A percentile compares a stretch with the other conserved stretches of the same genome.
phyloP scores from a whole-genome alignment of 139 green algal species.

The Asterochloris sp. region DNA sequence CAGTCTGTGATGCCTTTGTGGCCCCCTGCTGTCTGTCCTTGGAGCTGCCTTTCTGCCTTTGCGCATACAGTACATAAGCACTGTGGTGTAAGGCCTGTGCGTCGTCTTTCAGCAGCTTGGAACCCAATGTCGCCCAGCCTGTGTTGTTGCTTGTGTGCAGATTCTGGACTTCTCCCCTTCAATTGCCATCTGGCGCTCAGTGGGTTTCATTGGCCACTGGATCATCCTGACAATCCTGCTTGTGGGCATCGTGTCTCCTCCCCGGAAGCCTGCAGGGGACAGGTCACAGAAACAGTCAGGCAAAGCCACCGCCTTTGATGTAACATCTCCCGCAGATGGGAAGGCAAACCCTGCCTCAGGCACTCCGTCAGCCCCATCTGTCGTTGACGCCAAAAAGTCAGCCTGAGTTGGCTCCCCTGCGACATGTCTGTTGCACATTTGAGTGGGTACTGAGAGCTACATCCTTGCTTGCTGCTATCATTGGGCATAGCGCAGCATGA shows the following conservation, averaged over 20 bases:
- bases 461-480: no score
- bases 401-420: no score
- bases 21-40: background rate
- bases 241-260: conserved; percentile 26
- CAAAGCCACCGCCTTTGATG: no score
- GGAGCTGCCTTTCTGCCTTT: background rate
- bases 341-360: no score
- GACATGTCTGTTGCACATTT: no score
- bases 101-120: background rate
- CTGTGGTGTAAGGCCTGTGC: background rate
- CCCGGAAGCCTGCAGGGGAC: background rate
- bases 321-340: no score
- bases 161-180: conserved; percentile 33
- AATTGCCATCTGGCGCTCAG: conserved; percentile 33
- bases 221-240: conserved; percentile 36
- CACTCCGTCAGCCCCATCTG: no score
- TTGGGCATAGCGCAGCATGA: no score
- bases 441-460: no score
- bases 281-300: no score
- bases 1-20: background rate
- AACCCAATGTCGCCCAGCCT: background rate
- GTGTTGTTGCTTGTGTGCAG: conserved; percentile 13
- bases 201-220: conserved; percentile 41
- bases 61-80: background rate
- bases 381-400: no score